Conservation (phyloP, 345 rosid genomes). For the Eucalyptus fibrosa region DNA sequence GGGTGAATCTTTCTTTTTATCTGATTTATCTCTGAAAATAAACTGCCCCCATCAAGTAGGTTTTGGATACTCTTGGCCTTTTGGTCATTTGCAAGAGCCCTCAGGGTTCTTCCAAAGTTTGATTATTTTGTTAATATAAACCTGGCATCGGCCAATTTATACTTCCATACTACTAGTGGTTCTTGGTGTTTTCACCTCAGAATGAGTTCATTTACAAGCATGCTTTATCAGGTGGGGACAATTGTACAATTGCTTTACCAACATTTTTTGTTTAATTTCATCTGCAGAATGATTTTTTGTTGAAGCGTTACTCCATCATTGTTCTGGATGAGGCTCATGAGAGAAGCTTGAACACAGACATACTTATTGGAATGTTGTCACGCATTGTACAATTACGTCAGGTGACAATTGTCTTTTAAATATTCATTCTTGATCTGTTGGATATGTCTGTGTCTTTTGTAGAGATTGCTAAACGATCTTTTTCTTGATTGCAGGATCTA, state of each 20-base stretch:
- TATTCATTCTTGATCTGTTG: neutral
- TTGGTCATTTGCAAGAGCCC: neutral
- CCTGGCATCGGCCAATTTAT: neutral
- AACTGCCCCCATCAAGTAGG: neutral
- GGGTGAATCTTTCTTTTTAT: neutral
- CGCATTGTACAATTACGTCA: constrained; percentile 59
- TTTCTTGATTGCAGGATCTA: constrained; percentile 21
- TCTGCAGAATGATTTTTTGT: constrained; percentile 63
- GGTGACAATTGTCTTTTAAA: constrained; percentile 20
- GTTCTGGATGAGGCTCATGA: constrained; percentile 95
- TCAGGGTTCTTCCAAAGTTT: neutral
- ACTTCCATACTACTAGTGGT: neutral
- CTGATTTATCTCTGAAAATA: neutral
- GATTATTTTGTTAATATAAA: neutral
- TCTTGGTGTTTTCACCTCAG: neutral
- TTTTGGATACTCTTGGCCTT: neutral
- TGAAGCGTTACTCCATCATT: constrained; percentile 77
- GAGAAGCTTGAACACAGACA: constrained; percentile 91
- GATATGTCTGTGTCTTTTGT: neutral
- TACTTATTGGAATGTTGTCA: constrained; percentile 88
- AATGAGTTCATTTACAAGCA: neutral
- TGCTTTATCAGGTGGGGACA: neutral
- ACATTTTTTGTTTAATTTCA: neutral
- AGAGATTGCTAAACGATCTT: neutral
- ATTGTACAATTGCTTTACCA: neutral